Conservation (phyloP, 306 rosid species). For the Hylodesmum podocarpum region DNA sequence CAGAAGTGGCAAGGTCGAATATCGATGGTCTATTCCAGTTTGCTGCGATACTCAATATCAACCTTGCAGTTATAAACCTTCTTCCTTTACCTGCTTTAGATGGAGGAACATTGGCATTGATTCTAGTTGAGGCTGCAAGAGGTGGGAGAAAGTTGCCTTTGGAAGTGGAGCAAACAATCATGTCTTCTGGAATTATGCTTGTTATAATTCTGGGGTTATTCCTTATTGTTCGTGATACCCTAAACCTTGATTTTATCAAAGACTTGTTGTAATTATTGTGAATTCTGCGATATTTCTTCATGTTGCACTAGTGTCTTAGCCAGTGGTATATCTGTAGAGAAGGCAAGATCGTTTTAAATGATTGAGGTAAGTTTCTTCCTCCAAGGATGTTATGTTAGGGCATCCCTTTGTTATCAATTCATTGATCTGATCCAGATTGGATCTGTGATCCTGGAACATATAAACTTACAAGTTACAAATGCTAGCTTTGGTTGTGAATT, state of each 20-base stretch:
- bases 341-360: conserved; percentile 33
- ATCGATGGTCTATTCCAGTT: conserved; percentile 84
- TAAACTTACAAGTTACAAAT: conserved; percentile 32
- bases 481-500: conserved; percentile 34
- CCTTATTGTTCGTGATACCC: conserved; percentile 83
- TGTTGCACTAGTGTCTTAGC: conserved; percentile 30
- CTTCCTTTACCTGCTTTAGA: conserved; percentile 92
- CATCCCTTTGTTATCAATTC: conserved; percentile 32
- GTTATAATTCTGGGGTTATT: conserved; percentile 82
- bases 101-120: conserved; percentile 84
- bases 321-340: conserved; percentile 21
- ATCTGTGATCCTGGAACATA: conserved; percentile 43
- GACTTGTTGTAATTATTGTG: conserved; percentile 60
- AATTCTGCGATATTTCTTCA: too few species aligned
- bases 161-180: conserved; percentile 91
- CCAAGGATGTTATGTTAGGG: conserved; percentile 32
- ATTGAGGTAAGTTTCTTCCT: conserved; percentile 40
- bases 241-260: conserved; percentile 83
- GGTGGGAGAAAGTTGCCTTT: conserved; percentile 92
- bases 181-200: conserved; percentile 84
- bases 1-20: conserved; percentile 89
- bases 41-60: conserved; percentile 82
- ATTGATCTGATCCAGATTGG: conserved; percentile 38
- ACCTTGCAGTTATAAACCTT: conserved; percentile 87
- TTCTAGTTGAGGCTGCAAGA: conserved; percentile 86